Evolutionary conservation across 2,329 filamentous ascomycete genomes (phyloP).

Genomic region (Colletotrichum tamarilloi): DNA sequence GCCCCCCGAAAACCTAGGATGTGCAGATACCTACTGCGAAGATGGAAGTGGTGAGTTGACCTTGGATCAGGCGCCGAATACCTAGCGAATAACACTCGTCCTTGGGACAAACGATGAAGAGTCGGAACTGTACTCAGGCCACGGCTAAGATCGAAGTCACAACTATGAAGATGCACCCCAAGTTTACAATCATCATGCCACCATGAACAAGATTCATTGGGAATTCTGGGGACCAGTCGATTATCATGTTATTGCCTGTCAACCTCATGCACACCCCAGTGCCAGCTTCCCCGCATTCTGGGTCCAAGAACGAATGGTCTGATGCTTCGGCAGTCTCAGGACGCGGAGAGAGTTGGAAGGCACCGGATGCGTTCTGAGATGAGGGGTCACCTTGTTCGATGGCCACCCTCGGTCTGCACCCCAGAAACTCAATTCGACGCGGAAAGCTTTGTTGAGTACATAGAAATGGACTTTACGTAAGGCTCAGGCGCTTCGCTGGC

Average conservation of each 20-base stretch:
- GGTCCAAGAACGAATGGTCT: neutral
- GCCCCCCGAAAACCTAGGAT: constrained; percentile 9
- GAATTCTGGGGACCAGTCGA: constrained; percentile 12
- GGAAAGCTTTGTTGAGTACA: neutral
- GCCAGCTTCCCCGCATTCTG: constrained; percentile 30
- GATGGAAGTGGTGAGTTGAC: neutral
- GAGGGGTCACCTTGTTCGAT: neutral
- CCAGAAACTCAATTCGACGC: constrained; percentile 18
- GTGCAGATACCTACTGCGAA: neutral
- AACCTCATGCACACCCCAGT: neutral
- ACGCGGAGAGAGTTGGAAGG: constrained; percentile 22
- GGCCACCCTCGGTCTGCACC: neutral
- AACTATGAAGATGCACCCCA: constrained; percentile 4
- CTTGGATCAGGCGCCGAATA: neutral
- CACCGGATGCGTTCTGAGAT: constrained; percentile 1
- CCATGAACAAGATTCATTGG: constrained; percentile 1
- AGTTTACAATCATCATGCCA: constrained; percentile 13
- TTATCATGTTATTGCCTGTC: constrained; percentile 15
- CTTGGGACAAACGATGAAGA: neutral
- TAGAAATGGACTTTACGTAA: constrained; percentile 6
- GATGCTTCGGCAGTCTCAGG: constrained; percentile 31
- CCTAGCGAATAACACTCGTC: neutral
- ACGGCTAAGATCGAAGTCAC: neutral
- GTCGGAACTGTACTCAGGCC: constrained; percentile 5
- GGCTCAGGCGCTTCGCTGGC: constrained; percentile 1